Evolutionary conservation across 2,329 filamentous ascomycete species (phyloP).

Genomic region (Ophiosphaerella korrae): DNA sequence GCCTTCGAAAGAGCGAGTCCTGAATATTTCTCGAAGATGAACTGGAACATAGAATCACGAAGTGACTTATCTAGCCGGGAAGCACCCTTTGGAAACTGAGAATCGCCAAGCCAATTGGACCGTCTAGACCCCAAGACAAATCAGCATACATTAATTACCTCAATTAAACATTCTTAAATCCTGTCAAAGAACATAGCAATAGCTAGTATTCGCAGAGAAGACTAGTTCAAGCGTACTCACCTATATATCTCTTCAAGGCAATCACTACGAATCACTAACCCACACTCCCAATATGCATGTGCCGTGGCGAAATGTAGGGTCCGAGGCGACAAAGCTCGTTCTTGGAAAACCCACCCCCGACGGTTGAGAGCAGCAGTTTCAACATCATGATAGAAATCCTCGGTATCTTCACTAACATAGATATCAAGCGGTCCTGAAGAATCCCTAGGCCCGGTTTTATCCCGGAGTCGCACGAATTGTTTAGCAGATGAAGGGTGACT

Average conservation of each 20-base stretch:
- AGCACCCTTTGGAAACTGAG: constrained; percentile 1
- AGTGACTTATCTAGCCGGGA: background rate
- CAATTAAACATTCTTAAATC: no score
- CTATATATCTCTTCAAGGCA: constrained; percentile 1
- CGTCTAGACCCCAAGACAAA: background rate
- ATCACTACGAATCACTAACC: constrained; percentile 14
- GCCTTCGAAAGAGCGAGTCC: background rate
- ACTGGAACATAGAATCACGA: background rate
- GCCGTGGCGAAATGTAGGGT: constrained; percentile 25
- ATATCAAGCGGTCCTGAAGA: background rate
- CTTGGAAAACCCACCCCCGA: constrained; percentile 19
- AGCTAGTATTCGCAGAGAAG: background rate
- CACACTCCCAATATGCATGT: constrained; percentile 33
- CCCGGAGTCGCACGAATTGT: background rate
- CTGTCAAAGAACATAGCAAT: no score
- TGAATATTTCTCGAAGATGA: constrained; percentile 1
- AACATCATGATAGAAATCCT: constrained; percentile 7
- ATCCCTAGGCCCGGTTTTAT: background rate
- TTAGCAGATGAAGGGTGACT: background rate
- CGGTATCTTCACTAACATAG: constrained; percentile 2
- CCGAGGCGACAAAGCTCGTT: constrained; percentile 23
- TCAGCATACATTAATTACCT: no score
- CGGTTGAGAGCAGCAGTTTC: constrained; percentile 7
- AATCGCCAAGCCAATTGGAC: constrained; percentile 8
- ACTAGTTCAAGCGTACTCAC: constrained; percentile 5